A percentile compares a stretch with the other conserved stretches of the same genome.
Evolutionary conservation across 441 rosid genomes (phyloP).

Genomic region (Gossypium davidsonii): DNA sequence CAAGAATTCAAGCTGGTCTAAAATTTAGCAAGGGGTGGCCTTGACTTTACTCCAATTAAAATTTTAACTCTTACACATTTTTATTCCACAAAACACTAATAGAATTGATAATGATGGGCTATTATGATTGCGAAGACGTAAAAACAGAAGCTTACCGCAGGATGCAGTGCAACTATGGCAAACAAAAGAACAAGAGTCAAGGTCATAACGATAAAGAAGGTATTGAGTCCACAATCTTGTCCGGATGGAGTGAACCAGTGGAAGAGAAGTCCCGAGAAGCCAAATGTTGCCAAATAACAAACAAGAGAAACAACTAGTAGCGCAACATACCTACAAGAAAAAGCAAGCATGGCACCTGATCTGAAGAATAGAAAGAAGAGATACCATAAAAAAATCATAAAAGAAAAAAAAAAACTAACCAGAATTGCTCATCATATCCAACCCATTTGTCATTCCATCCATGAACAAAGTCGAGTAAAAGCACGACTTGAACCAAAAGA

Average conservation of each 20-base stretch:
- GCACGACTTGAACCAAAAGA: slow-evolving; percentile 93
- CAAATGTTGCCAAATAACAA: slow-evolving; percentile 72
- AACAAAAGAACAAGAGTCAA: slow-evolving; percentile 57
- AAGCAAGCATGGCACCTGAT: not conserved
- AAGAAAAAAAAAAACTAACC: slow-evolving; percentile 45
- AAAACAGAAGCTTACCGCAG: slow-evolving; percentile 56
- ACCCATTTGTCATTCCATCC: slow-evolving; percentile 98
- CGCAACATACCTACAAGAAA: slow-evolving; percentile 59
- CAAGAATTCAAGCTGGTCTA: not conserved
- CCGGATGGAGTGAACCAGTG: slow-evolving; percentile 93
- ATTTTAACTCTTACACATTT: not conserved
- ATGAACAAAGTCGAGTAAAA: slow-evolving; percentile 90
- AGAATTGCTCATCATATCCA: slow-evolving; percentile 84
- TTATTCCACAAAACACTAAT: not conserved
- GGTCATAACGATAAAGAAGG: slow-evolving; percentile 65
- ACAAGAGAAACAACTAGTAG: slow-evolving; percentile 68
- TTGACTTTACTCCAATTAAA: not conserved
- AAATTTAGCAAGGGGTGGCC: not conserved
- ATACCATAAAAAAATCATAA: not conserved
- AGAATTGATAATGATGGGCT: not conserved
- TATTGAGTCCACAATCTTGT: slow-evolving; percentile 88
- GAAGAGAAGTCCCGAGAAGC: slow-evolving; percentile 88
- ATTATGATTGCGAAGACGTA: not conserved
- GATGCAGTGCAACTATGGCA: slow-evolving; percentile 73
- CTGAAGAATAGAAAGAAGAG: not conserved